Base-by-base conservation (phyloP, 192 early-diverging fungal species). In the Backusella circina region DNA sequence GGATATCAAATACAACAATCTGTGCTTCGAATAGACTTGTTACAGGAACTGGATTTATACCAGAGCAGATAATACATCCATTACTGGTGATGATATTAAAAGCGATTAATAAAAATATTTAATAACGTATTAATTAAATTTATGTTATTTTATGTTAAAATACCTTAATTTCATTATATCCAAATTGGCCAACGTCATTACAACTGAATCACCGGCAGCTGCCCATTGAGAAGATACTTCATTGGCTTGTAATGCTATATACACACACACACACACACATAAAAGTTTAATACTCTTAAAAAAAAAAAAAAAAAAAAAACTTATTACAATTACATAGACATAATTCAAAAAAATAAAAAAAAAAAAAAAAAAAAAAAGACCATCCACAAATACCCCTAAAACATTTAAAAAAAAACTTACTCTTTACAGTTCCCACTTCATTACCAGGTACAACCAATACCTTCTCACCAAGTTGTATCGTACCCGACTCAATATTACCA, bases 1-100 rank as follows among this genome's bases (percentile, higher is more conserved):
- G 87, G 23, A 95, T 87, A 70, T 99, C 97, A 90, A 99, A 98
- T 33, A 96, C 94, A 18, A 98, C 92, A 47, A 99, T 92, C 78
- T 95, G 93, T 7, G 94, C 95, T 8, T 86, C 83, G 70, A 99
- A 93, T 33, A 88, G 80, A 23, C 84, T 86, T n/a, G 93, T 90
- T 2, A 95, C 87, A 26, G 92, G 92, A 4, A 99, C 87, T 15
- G 95, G 93, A 5, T 75, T 39, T 16, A 75, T 79, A 13, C 90
- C 88, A 28, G 86, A 80, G 72, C 97, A 99, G 8, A 97, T 77
- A 7, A 99, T 92, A 2, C 92, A 93, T 12, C 96, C 96, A 28
- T 86, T 80, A n/a, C 93, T 90, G 70, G 28, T 23, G 13, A 35
- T 38, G n/a, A 31, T 65, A 33, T n/a, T 36, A 61, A 61, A 61